phyloP scores from a whole-genome alignment of 139 green algal species.

The Tetradesmus lagerheimii region DNA sequence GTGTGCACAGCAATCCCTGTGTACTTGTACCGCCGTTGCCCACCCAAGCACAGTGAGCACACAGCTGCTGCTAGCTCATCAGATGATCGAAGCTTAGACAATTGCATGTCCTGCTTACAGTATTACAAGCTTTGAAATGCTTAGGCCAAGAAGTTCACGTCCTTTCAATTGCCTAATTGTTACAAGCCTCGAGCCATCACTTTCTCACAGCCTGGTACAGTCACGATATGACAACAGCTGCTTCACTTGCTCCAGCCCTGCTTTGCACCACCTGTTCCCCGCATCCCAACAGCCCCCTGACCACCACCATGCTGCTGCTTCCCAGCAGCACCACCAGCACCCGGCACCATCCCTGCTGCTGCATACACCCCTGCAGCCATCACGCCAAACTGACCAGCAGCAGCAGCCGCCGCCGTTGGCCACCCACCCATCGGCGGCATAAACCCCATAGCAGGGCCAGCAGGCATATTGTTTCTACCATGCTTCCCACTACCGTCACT shows the following conservation, averaged over 20 bases:
- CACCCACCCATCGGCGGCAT: background rate
- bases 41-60: too few relatives aligned
- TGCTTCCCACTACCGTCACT: background rate
- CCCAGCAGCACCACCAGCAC: background rate
- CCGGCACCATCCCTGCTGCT: background rate
- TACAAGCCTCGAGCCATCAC: too few relatives aligned
- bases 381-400: background rate
- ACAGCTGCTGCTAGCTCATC: too few relatives aligned
- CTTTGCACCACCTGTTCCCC: background rate
- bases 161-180: too few relatives aligned
- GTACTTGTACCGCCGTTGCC: too few relatives aligned
- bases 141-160: too few relatives aligned
- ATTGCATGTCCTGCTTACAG: too few relatives aligned
- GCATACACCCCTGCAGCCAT: background rate
- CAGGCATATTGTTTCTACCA: background rate
- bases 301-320: background rate
- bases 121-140: too few relatives aligned
- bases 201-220: too few relatives aligned
- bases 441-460: background rate
- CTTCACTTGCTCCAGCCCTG: background rate
- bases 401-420: background rate
- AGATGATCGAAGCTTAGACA: too few relatives aligned
- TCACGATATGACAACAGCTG: background rate
- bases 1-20: too few relatives aligned
- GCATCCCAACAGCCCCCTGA: background rate